Base-by-base conservation (phyloP, 73 alveolate species). In the Paramecium caudatum region DNA sequence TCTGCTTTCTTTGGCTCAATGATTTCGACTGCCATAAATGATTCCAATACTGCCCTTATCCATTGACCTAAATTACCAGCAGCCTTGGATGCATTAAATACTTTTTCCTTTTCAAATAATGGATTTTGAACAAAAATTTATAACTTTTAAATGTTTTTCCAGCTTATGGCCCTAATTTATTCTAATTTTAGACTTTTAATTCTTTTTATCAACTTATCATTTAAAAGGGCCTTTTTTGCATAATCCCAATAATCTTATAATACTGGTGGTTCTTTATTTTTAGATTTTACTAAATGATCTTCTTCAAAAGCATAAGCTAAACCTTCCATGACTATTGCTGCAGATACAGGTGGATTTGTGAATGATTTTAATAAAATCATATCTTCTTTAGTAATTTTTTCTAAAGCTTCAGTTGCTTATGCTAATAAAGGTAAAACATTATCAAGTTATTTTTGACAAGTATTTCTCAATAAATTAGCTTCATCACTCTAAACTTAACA, bases 361-460 rank as follows among this genome's bases (percentile, higher is more conserved):
- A 94, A 96, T 43, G 99, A 90, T 90, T 97, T 94, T 93, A 97
- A 94, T 90, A 95, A 97, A 82, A 91, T 93, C 82, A 98, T 96
- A 92, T 96, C 99, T 83, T 95, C 98, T 90, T 96, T 97, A 61
- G 96, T 94, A 47, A 96, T 95, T 23, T 96, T 96, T 32, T 97
- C 96, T 82, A 98, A 92, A 46, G 99, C 99, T 43, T 95, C 98
- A 47, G 97, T 91, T 6, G 99, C 99, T 55, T 95, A 95, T 78
- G 96, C 95, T 91, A 97, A 95, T 32, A 97, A 94, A 8, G 99
- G 99, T 97, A 98, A 96, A 15, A 99, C 99, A 23, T 94, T 95
- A 50, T 97, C 99, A 86, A 99, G 86, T 55, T 93, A 96, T 33
- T 82, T 91, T 80, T 95, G 85, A 70, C 98, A 95, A 70, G 92